Evolutionary conservation across 75 land plant species (phyloP).

Genomic region (Adiantum capillusveneris): DNA sequence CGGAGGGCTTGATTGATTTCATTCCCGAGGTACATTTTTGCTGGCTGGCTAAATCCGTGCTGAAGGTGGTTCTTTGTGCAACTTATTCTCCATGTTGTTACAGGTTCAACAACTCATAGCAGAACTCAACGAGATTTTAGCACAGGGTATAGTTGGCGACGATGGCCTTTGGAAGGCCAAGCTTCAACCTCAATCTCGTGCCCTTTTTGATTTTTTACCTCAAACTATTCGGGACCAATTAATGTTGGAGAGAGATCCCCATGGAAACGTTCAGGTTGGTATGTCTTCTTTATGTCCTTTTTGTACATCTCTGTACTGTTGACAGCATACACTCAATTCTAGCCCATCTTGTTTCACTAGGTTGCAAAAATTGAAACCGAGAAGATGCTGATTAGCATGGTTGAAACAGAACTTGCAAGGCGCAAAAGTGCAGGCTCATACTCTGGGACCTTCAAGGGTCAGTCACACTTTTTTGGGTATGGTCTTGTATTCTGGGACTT

Average conservation of each 20-base stretch:
- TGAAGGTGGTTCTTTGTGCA: background rate
- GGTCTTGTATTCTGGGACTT: background rate
- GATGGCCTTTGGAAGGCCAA: conserved; percentile 81
- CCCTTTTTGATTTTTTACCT: conserved; percentile 80
- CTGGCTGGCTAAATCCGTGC: background rate
- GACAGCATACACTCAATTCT: background rate
- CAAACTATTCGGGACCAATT: conserved; percentile 79
- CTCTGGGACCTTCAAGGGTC: conserved; percentile 68
- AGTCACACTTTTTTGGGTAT: conserved; percentile 95
- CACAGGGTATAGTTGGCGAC: conserved; percentile 66
- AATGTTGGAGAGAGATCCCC: conserved; percentile 92
- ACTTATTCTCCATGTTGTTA: background rate
- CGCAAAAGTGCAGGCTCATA: conserved; percentile 58
- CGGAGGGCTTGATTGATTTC: conserved; percentile 94
- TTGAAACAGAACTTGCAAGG: conserved; percentile 76
- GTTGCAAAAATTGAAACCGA: conserved; percentile 97
- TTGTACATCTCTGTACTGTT: too few species aligned
- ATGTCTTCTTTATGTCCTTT: background rate
- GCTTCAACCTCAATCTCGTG: conserved; percentile 41
- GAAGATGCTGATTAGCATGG: conserved; percentile 95
- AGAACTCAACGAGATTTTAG: conserved; percentile 89
- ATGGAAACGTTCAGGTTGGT: conserved; percentile 91
- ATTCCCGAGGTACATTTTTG: conserved; percentile 68
- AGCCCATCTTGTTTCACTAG: too few species aligned
- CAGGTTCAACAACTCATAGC: conserved; percentile 89